Evolutionary conservation across 805 yeast species (phyloP).

Genomic region (Citeromyces matritensis): DNA sequence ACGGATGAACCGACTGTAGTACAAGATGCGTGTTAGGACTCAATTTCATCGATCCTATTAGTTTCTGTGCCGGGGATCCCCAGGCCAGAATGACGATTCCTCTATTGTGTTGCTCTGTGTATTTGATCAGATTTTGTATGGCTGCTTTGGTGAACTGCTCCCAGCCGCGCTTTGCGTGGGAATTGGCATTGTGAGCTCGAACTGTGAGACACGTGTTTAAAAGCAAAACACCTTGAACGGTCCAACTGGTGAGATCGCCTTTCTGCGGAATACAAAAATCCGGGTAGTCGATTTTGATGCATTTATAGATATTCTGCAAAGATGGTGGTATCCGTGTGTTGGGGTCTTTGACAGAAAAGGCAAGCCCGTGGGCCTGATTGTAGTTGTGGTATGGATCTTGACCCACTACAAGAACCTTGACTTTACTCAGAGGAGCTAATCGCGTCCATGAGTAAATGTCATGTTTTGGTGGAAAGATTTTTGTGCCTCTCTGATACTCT

Average conservation of each 20-base stretch:
- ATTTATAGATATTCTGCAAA: conserved; percentile 72
- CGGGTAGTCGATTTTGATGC: conserved; percentile 52
- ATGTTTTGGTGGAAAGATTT: conserved; percentile 63
- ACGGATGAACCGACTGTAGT: conserved; percentile 78
- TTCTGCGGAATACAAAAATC: conserved; percentile 45
- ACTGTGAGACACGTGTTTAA: conserved; percentile 85
- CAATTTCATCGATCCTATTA: conserved; percentile 13
- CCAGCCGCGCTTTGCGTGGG: conserved; percentile 90
- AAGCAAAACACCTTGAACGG: conserved; percentile 73
- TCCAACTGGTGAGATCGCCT: conserved; percentile 74
- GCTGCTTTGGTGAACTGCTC: conserved; percentile 73
- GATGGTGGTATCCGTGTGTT: conserved; percentile 79
- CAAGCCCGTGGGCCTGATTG: conserved; percentile 94
- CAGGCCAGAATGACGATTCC: conserved; percentile 63
- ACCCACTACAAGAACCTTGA: conserved; percentile 74
- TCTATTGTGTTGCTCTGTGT: conserved; percentile 23
- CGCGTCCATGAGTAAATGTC: conserved; percentile 89
- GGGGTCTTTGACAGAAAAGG: conserved; percentile 81
- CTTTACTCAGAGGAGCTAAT: conserved; percentile 58
- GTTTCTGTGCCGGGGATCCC: conserved; percentile 28
- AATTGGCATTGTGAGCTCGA: conserved; percentile 83
- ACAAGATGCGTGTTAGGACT: conserved; percentile 26
- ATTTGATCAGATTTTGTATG: conserved; percentile 32
- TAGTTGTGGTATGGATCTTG: conserved; percentile 94
- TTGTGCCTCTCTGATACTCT: conserved; percentile 26